A percentile compares a stretch with the other conserved stretches of the same genome.
Conservation (phyloP, 768 basidiomycete genomes). For the Leccinellum rugosiceps region DNA sequence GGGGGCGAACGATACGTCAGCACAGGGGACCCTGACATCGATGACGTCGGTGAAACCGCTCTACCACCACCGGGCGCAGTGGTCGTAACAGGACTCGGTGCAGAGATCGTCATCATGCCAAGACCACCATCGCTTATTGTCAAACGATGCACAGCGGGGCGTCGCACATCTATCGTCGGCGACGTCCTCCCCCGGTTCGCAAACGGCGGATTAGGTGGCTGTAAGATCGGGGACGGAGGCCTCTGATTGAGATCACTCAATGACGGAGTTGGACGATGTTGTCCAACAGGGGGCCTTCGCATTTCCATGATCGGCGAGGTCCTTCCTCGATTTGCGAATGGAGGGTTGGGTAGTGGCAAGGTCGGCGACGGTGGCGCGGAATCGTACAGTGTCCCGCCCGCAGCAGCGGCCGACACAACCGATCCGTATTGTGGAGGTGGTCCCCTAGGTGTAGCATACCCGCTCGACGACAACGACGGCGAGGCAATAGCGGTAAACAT, state of each 20-base stretch:
- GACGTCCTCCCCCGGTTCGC: constrained; percentile 27
- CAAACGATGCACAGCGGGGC: background rate
- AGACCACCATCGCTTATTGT: constrained; percentile 2
- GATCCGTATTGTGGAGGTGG: constrained; percentile 10
- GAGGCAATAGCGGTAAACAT: constrained; percentile 35
- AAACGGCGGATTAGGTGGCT: constrained; percentile 37
- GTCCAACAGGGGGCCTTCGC: background rate
- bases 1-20: constrained; percentile 34
- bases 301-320: constrained; percentile 7
- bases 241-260: too few species aligned
- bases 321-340: constrained; percentile 36
- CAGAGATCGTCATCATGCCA: constrained; percentile 8
- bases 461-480: constrained; percentile 5
- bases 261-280: background rate
- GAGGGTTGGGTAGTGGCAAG: constrained; percentile 35
- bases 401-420: background rate
- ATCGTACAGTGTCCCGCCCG: constrained; percentile 12
- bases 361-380: constrained; percentile 26
- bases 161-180: constrained; percentile 8
- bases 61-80: background rate
- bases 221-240: too few species aligned
- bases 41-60: background rate
- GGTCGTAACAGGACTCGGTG: background rate
- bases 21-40: background rate
- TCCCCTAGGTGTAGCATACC: constrained; percentile 16